A percentile compares a stretch with the other conserved stretches of the same genome.
These are phyloP conservation scores for Penium margaritaceum DNA, from an alignment of 139 green algal genomes.

Conservation along the genomic window DNA sequence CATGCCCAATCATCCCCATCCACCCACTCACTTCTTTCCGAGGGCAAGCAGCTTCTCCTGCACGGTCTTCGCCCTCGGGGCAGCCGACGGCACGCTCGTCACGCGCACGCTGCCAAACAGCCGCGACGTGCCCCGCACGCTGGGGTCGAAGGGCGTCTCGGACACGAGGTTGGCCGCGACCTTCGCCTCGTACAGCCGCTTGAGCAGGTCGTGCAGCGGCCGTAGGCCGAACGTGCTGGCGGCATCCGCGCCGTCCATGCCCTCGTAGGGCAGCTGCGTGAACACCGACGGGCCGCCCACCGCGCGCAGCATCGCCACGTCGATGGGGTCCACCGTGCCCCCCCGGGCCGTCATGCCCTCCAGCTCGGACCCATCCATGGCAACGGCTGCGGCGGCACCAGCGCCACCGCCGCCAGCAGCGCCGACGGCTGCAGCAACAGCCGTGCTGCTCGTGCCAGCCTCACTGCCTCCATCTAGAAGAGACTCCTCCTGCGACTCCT, in stretches of 20 bases:
- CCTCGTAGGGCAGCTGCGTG: not conserved
- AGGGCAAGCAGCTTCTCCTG: slow-evolving; percentile 6
- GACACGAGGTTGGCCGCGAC: not conserved
- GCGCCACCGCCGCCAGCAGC: too few species aligned
- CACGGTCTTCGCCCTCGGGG: slow-evolving; percentile 4
- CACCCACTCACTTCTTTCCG: not conserved
- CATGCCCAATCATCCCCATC: too few species aligned
- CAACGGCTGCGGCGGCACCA: too few species aligned
- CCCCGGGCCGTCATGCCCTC: not conserved
- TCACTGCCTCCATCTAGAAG: too few species aligned
- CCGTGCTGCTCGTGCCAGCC: too few species aligned
- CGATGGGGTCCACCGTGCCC: not conserved
- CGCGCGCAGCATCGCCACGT: slow-evolving; percentile 5
- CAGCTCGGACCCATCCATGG: too few species aligned
- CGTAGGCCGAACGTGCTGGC: not conserved
- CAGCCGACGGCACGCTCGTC: too few species aligned
- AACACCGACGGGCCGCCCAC: slow-evolving; percentile 6
- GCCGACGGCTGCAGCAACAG: too few species aligned
- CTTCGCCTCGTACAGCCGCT: not conserved
- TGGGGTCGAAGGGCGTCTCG: not conserved
- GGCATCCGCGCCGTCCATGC: not conserved
- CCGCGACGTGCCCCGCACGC: not conserved
- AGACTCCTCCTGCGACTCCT: too few species aligned
- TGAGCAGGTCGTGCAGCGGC: not conserved
- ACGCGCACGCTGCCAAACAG: not conserved